Base-by-base conservation (phyloP, 768 basidiomycete genomes). In the Suillus bovinus region DNA sequence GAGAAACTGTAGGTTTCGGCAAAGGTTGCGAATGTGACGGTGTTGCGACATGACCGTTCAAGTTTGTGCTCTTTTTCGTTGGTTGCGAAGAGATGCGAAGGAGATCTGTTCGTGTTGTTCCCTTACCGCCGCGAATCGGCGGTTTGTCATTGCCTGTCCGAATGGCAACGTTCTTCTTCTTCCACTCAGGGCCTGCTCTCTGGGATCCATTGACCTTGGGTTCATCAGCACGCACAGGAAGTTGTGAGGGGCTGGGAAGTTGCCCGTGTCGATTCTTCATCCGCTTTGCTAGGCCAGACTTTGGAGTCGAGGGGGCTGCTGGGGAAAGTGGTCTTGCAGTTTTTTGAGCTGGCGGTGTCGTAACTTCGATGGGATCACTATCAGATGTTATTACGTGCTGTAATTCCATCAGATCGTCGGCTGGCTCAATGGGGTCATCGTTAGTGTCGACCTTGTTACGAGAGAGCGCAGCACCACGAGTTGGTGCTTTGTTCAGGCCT, bases 391-490 rank as follows among this genome's bases (percentile, higher is more conserved):
- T 54, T 17, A 59, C 60, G 44, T 60, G 46, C 41, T 34, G 44
- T 16, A 68, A 57, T 55, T 65, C 63, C n/a, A 66, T 70, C 62
- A 77, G 67, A 60, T 73, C 75, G 16, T 81, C 81, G 1, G 77
- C 74, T 33, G 76, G 73, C 63, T 82, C 80, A 58, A 83, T 83
- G 9, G 82, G 80, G 63, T 84, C 83, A 14, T 17, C 61, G 4
- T 59, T 64, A 22, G 42, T 50, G 7, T 54, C 55, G 16, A 3
- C 11, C 36, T 39, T 39, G 27, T 56, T 20, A 14, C 24, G 8
- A 55, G 36, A 9, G 36, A 24, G 54, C 9, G 34, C 8, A 16
- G 22, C 24, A 16, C 38, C 38, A 11, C 24, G 36, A 4, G 24
- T 11, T 5, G 38, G 55, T 7, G 17, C 36, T 20, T 39, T 56